A percentile compares a stretch with the other conserved stretches of the same genome.
phyloP scores from a whole-genome alignment of 2,329 filamentous ascomycete genomes.

The Dactylellina sp. region DNA sequence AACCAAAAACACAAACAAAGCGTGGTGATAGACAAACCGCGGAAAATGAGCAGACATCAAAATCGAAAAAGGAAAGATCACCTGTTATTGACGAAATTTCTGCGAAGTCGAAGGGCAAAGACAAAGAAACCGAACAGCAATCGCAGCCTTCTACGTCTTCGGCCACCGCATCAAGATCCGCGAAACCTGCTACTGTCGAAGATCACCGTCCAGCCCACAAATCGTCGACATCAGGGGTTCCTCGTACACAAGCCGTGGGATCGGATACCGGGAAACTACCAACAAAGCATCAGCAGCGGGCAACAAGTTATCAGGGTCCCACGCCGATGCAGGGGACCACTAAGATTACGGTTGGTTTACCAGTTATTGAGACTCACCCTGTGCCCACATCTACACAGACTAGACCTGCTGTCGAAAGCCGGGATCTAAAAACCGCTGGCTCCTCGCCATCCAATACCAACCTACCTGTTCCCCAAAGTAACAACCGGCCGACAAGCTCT shows the following conservation, averaged over 20 bases:
- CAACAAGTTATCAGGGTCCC: conserved; percentile 52
- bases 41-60: conserved; percentile 29
- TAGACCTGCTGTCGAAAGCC: conserved; percentile 21
- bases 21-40: conserved; percentile 69
- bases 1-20: conserved; percentile 85
- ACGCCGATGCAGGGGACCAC: conserved; percentile 29
- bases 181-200: conserved; percentile 15
- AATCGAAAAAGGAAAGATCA: conserved; percentile 44
- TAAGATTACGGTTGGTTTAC: conserved; percentile 48
- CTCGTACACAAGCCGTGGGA: conserved; percentile 47
- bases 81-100: conserved; percentile 25
- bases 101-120: conserved; percentile 40
- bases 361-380: conserved; percentile 43
- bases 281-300: conserved; percentile 52
- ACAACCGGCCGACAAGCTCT: conserved; percentile 43
- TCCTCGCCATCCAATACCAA: conserved; percentile 36
- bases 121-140: conserved; percentile 34
- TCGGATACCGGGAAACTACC: conserved; percentile 55
- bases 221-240: conserved; percentile 50
- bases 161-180: conserved; percentile 25
- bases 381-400: conserved; percentile 28
- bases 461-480: conserved; percentile 37
- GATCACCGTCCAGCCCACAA: conserved; percentile 39
- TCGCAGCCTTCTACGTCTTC: conserved; percentile 37
- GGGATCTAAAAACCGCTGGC: conserved; percentile 27